phyloP scores from a whole-genome alignment of 2,329 filamentous ascomycete genomes.

The Penicillium sp. region DNA sequence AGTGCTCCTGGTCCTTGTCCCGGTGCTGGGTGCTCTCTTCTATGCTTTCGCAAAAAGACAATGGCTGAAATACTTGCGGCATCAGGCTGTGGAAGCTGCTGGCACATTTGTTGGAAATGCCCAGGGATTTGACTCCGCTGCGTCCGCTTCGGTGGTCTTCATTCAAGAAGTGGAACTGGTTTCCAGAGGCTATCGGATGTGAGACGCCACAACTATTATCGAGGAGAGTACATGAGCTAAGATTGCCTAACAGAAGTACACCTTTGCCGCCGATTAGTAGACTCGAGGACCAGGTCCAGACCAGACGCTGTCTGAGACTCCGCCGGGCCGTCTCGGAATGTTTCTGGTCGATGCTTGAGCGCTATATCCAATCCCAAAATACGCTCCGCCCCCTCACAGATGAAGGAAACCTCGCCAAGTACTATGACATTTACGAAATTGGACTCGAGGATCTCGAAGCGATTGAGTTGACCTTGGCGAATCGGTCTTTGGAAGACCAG shows the following conservation, averaged over 20 bases:
- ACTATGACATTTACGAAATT: slow-evolving; percentile 85
- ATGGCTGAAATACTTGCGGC: slow-evolving; percentile 75
- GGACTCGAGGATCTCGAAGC: slow-evolving; percentile 70
- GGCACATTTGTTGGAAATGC: slow-evolving; percentile 68
- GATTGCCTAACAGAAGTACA: slow-evolving; percentile 61
- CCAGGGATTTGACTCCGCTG: slow-evolving; percentile 76
- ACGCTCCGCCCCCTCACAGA: slow-evolving; percentile 71
- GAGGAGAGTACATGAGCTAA: slow-evolving; percentile 19
- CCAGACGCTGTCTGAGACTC: slow-evolving; percentile 74
- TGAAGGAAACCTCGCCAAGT: slow-evolving; percentile 81
- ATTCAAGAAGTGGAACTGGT: slow-evolving; percentile 96
- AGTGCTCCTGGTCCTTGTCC: slow-evolving; percentile 46
- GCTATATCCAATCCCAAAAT: slow-evolving; percentile 68
- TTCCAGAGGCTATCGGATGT: slow-evolving; percentile 84
- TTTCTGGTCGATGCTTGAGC: slow-evolving; percentile 67
- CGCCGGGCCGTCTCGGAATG: slow-evolving; percentile 71
- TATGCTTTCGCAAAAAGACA: slow-evolving; percentile 74
- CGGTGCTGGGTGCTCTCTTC: slow-evolving; percentile 55
- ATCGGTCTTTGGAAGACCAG: slow-evolving; percentile 68
- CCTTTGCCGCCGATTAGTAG: slow-evolving; percentile 90
- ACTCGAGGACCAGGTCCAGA: slow-evolving; percentile 78
- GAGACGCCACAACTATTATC: slow-evolving; percentile 34
- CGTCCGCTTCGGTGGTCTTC: slow-evolving; percentile 71
- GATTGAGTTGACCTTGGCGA: slow-evolving; percentile 62
- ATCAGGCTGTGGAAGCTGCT: slow-evolving; percentile 69